A percentile compares a stretch with the other conserved stretches of the same genome.
phyloP scores from a whole-genome alignment of 2,329 filamentous ascomycete species.

The Clonostachys byssicola region DNA sequence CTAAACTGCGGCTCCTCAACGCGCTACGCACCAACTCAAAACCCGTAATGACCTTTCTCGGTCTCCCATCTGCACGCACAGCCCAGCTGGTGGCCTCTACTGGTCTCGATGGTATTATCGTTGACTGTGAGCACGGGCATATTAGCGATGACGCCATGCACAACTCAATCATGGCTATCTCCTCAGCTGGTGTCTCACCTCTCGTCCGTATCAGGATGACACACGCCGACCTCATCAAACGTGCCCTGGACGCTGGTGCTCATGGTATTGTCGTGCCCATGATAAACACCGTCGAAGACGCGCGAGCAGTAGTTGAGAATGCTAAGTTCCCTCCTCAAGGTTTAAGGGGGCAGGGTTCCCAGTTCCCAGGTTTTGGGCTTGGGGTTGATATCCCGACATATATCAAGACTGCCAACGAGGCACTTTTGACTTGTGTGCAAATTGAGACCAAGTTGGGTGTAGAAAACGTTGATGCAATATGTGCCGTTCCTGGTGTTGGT shows the following conservation, averaged over 20 bases:
- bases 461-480: slow-evolving; percentile 32
- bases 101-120: slow-evolving; percentile 28
- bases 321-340: slow-evolving; percentile 39
- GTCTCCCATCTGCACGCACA: too few species aligned
- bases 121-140: slow-evolving; percentile 40
- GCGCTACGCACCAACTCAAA: too few species aligned
- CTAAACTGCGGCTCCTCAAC: too few species aligned
- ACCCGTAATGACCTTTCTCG: too few species aligned
- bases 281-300: slow-evolving; percentile 35
- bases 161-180: slow-evolving; percentile 37
- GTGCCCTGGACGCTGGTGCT: slow-evolving; percentile 39
- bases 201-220: slow-evolving; percentile 28
- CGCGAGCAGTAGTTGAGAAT: slow-evolving; percentile 24
- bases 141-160: slow-evolving; percentile 36
- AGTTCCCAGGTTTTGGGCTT: slow-evolving; percentile 31
- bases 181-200: slow-evolving; percentile 31
- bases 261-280: slow-evolving; percentile 35
- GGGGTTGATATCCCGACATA: slow-evolving; percentile 31
- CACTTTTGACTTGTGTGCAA: slow-evolving; percentile 35
- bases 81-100: too few species aligned
- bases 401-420: slow-evolving; percentile 35
- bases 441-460: slow-evolving; percentile 36
- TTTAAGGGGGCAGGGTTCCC: slow-evolving; percentile 34
- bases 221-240: slow-evolving; percentile 27
- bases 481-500: slow-evolving; percentile 28